phyloP scores from a whole-genome alignment of 116 monocot genomes.

The Cymodocea nodosa region DNA sequence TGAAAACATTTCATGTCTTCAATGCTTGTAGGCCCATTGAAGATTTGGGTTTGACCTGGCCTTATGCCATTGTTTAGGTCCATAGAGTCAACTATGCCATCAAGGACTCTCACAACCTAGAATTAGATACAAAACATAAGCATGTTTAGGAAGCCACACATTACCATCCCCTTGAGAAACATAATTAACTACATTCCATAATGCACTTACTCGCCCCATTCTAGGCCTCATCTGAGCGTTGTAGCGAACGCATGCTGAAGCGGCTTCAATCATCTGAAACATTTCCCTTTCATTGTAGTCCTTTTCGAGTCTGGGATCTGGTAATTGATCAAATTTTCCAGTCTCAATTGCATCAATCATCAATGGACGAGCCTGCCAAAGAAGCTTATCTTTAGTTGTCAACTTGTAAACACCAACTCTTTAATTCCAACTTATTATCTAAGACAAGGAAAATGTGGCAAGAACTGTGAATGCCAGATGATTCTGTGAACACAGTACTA shows the following conservation, averaged over 20 bases:
- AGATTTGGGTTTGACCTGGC: slow-evolving; percentile 58
- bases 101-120: slow-evolving; percentile 76
- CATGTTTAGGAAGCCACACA: background rate
- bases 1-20: slow-evolving; percentile 58
- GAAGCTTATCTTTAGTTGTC: slow-evolving; percentile 1
- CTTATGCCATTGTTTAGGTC: slow-evolving; percentile 63
- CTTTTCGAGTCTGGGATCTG: slow-evolving; percentile 52
- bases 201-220: slow-evolving; percentile 61
- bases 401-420: background rate
- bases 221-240: slow-evolving; percentile 76
- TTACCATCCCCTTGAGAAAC: background rate
- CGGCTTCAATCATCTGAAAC: slow-evolving; percentile 87
- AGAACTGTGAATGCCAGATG: too few species aligned
- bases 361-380: slow-evolving; percentile 64
- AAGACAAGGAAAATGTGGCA: too few species aligned
- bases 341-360: slow-evolving; percentile 50
- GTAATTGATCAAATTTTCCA: slow-evolving; percentile 40
- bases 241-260: slow-evolving; percentile 82
- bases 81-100: slow-evolving; percentile 39
- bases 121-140: background rate
- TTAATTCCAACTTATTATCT: too few species aligned
- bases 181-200: background rate
- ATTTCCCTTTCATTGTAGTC: slow-evolving; percentile 66
- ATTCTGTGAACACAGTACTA: too few species aligned
- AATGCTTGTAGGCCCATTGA: slow-evolving; percentile 24